Evolutionary conservation across 2,329 filamentous ascomycete genomes (phyloP), one percentile per base, ranked within the genome.

Genomic region (Coleophoma crateriformis): DNA sequence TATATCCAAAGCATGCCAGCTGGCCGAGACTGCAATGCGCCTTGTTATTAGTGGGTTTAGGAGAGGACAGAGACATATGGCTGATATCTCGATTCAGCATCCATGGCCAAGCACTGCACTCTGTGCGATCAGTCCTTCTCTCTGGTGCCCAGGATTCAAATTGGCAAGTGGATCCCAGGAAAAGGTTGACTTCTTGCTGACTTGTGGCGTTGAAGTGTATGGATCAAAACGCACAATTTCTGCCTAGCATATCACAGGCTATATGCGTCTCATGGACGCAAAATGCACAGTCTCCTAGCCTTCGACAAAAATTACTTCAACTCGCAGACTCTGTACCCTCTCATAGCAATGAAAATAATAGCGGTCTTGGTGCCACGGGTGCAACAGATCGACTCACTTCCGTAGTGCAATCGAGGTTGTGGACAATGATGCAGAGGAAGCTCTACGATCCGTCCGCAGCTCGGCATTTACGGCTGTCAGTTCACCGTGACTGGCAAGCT

Each of bases 131-230:
- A 50, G 53, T 13, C 62, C 62, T 1, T 44, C 45, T 8, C 47
- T 61, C 12, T 64, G 62, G 51, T 57, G 53, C 51, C 59, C 61
- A 6, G 60, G 56, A 0, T 64, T 61, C 37, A 56, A 55, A 49
- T 49, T 61, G 47, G 61, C 61, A 54, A 8, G 32, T 33, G 33
- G 27, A 35, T n/a, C 17, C n/a, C 38, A 12, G 7, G 3, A 5
- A 35, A 3, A 20, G 27, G 10, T 11, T 19, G 11, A 13, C 19
- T 20, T 34, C 20, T 33, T 13, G 27, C 49, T 46, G 37, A 49
- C 19, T 17, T 41, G 14, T 15, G 13, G 1, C 5, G 8, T 14
- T 38, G 6, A 15, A 61, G 58, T 37, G 34, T n/a, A 57, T 62
- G 47, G 50, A 50, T 42, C 51, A 53, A 14, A 53, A 58, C 33